These are phyloP conservation scores for Mycotypha africana DNA, from an alignment of 371 early-diverging fungal species.

Conservation along the genomic window DNA sequence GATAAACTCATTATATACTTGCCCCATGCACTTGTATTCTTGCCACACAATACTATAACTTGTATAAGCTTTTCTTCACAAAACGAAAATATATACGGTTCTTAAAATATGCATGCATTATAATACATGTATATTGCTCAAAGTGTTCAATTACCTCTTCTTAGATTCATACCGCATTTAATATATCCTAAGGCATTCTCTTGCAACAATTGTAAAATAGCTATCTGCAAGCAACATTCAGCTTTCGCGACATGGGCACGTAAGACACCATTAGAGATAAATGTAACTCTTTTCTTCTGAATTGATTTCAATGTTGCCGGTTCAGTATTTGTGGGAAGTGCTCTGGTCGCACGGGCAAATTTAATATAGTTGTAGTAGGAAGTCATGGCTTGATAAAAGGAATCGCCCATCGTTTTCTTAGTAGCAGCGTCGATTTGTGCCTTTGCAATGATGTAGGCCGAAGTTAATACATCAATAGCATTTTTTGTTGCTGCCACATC, in stretches of 20 bases:
- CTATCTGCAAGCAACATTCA: conserved; percentile 55
- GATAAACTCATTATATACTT: conserved; percentile 39
- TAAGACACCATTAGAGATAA: conserved; percentile 55
- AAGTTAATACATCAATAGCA: conserved; percentile 49
- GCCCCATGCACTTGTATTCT: conserved; percentile 50
- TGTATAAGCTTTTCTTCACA: conserved; percentile 45
- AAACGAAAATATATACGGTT: neutral
- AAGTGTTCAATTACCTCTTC: conserved; percentile 54
- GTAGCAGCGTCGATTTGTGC: conserved; percentile 59
- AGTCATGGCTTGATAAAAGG: conserved; percentile 34
- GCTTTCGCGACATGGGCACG: conserved; percentile 59
- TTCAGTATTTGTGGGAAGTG: conserved; percentile 32
- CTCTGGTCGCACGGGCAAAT: conserved; percentile 29
- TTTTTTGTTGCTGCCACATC: conserved; percentile 48
- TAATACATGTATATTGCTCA: neutral
- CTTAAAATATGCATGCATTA: no score
- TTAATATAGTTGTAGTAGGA: conserved; percentile 43
- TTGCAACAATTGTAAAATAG: conserved; percentile 53
- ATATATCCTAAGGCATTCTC: conserved; percentile 58
- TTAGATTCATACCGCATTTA: conserved; percentile 58
- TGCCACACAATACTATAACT: conserved; percentile 51
- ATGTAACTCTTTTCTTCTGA: conserved; percentile 24
- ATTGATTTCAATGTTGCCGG: conserved; percentile 32
- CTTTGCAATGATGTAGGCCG: conserved; percentile 47
- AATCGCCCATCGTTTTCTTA: conserved; percentile 44